Evolutionary conservation across 257 asterid genomes (phyloP).

Genomic region (Mentha longifolia): DNA sequence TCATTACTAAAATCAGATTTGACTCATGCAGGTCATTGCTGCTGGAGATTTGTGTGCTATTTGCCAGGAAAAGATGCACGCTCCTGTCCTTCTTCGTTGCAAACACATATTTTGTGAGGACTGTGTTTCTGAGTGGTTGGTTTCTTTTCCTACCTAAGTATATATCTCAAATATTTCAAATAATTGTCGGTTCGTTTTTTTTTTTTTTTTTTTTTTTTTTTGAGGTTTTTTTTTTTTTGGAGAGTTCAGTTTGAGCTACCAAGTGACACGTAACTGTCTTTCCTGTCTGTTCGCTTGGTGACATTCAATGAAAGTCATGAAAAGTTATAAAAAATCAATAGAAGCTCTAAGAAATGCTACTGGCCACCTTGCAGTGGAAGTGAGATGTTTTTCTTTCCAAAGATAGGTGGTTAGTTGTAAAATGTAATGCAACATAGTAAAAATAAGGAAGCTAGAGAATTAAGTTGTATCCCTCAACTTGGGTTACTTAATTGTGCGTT

Average conservation of each 20-base stretch:
- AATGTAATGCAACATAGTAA: background rate
- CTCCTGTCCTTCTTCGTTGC: slow-evolving; percentile 78
- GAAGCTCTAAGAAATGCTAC: background rate
- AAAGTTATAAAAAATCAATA: background rate
- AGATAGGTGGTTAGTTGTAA: background rate
- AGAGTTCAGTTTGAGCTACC: background rate
- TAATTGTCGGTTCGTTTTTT: slow-evolving; percentile 4
- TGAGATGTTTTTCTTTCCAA: background rate
- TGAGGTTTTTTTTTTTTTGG: too few species aligned
- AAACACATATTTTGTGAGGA: slow-evolving; percentile 91
- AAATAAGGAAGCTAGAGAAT: slow-evolving; percentile 8
- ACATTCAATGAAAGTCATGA: background rate
- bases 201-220: too few species aligned
- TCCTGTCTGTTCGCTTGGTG: background rate
- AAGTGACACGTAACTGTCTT: background rate
- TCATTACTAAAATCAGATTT: slow-evolving; percentile 13
- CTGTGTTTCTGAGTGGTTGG: slow-evolving; percentile 85
- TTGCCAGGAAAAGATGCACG: slow-evolving; percentile 91
- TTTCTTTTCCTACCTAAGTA: slow-evolving; percentile 30
- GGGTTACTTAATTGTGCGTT: background rate
- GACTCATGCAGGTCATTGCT: slow-evolving; percentile 62
- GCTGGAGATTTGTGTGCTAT: slow-evolving; percentile 90
- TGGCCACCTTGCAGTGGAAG: background rate
- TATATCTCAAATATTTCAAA: background rate
- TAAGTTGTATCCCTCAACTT: background rate